Conservation (phyloP, 2,329 filamentous ascomycete genomes). For the Neopestalotiopsis clavispora region DNA sequence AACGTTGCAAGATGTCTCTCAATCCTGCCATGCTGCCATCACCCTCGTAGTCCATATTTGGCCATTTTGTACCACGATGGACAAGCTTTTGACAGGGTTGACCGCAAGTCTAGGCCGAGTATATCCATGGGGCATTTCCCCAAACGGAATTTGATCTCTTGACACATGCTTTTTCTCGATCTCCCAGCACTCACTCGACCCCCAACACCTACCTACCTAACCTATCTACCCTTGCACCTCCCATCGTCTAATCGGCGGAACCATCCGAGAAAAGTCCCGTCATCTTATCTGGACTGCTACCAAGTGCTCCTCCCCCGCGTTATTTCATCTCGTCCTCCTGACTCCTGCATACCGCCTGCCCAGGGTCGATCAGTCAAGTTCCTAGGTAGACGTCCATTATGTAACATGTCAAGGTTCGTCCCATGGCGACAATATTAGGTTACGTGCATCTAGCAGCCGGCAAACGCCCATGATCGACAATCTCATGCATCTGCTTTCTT, state of each 20-base stretch:
- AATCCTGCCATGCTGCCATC: not conserved
- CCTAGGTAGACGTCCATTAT: not conserved
- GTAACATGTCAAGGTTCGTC: not conserved
- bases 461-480: not conserved
- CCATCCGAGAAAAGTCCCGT: constrained; percentile 1
- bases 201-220: too few relatives aligned
- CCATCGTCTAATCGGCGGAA: constrained; percentile 2
- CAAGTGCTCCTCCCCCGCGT: not conserved
- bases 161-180: constrained; percentile 10
- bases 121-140: constrained; percentile 12
- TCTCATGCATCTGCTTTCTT: not conserved
- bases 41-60: not conserved
- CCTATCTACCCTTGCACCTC: not conserved
- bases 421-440: not conserved
- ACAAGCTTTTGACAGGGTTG: constrained; percentile 7
- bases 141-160: constrained; percentile 9
- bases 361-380: not conserved
- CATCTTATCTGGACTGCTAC: not conserved
- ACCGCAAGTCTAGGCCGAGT: constrained; percentile 2
- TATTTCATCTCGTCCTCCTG: not conserved
- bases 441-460: constrained; percentile 1
- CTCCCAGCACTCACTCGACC: not conserved
- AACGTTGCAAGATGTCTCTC: constrained; percentile 8
- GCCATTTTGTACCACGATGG: not conserved
- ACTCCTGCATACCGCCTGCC: not conserved